These are phyloP conservation scores for Nymphaea thermarum DNA, from an alignment of 164 flowering plant species.

Conservation along the genomic window DNA sequence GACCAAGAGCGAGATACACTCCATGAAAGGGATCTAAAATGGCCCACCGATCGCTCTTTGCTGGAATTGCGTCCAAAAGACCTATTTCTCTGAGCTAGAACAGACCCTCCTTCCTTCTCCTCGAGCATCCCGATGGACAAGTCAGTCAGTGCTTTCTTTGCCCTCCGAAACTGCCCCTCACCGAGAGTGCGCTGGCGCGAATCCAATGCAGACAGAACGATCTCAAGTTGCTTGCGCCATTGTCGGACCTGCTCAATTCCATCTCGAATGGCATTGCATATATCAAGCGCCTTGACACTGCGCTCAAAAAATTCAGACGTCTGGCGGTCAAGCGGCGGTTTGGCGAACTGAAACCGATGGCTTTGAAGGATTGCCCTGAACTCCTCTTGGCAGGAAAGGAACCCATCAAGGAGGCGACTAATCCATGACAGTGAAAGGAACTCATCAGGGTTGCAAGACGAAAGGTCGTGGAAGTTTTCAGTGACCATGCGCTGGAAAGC, in stretches of 20 bases:
- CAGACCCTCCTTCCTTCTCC: conserved; percentile 49
- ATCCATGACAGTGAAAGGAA: conserved; percentile 66
- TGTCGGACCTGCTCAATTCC: conserved; percentile 78
- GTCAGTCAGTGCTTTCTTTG: conserved; percentile 75
- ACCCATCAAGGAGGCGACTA: conserved; percentile 53
- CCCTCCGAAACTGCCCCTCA: conserved; percentile 80
- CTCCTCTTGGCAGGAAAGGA: conserved; percentile 70
- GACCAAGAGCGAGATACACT: conserved; percentile 83
- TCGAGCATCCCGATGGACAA: conserved; percentile 69
- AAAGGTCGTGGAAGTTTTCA: conserved; percentile 38
- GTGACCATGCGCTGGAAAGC: conserved; percentile 53
- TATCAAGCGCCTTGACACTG: conserved; percentile 73
- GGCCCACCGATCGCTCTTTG: conserved; percentile 24
- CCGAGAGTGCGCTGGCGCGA: conserved; percentile 32
- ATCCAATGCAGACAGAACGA: conserved; percentile 54
- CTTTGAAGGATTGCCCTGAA: conserved; percentile 43
- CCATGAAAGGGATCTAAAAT: conserved; percentile 80
- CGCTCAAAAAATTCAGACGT: conserved; percentile 58
- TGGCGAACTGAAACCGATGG: conserved; percentile 18
- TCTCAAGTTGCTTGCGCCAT: conserved; percentile 76
- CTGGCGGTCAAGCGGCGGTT: conserved; percentile 47
- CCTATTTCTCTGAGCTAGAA: conserved; percentile 47
- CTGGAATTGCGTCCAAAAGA: conserved; percentile 59
- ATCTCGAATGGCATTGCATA: conserved; percentile 80
- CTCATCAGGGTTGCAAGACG: conserved; percentile 26